Base-by-base conservation (phyloP, 2,329 filamentous ascomycete genomes). In the Trichoderma aggressivum region DNA sequence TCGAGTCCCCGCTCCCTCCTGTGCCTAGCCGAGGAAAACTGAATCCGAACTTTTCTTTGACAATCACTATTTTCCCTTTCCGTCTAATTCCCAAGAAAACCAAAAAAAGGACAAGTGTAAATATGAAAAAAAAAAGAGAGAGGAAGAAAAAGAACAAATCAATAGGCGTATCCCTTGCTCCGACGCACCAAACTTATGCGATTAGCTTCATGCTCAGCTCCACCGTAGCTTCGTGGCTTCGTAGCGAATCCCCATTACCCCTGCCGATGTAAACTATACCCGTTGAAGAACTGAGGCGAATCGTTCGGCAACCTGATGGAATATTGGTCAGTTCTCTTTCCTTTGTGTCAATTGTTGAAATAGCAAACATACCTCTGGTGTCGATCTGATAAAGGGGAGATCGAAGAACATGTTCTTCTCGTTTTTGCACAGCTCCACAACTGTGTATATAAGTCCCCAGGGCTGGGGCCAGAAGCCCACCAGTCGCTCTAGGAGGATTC, bases 341-440 rank as follows among this genome's bases (percentile, higher is more conserved):
- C 2, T 2, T 43, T 6, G 7, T 55, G 43, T 21, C 30, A 56
- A 34, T 14, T 34, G n/a, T 2, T 7, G 28, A 10, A 3, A 34
- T 14, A 32, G 16, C 21, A 21, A n/a, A 28, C 62, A 30, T 85
- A 97, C 94, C 86, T 98, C 94, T 74, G 94, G 94, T 75, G 91
- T 89, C 75, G 91, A 88, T 84, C 97, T 97, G 82, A 98, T 92
- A 77, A 97, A 98, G 30, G 93, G 92, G 75, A 97, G 86, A 64
- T 96, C 93, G 85, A 97, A 98, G 85, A 99, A 97, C 78, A 90
- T 90, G 81, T 95, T 97, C 78, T 90, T 93, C 68, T 92, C 91
- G 79, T 97, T 98, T 85, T 97, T 97, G 75, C 97, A 86, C 71
- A 99, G 87, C 83, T 98, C 96, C 74, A 96, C 84, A 73, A 97